Evolutionary conservation across 805 yeast genomes (phyloP).

Genomic region (Ogataea paraovalis): DNA sequence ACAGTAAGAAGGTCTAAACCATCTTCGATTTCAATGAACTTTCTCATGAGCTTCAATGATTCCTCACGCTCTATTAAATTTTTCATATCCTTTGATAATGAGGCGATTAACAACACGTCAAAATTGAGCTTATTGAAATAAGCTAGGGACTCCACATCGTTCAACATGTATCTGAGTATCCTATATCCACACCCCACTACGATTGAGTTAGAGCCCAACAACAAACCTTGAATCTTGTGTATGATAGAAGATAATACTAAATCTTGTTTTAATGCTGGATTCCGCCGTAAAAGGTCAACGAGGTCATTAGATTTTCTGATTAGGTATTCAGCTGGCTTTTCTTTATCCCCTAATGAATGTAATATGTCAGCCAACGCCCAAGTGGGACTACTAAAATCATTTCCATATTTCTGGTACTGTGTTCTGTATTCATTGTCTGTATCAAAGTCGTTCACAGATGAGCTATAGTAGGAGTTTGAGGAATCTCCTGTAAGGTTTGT

Average conservation of each 20-base stretch:
- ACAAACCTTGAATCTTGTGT: conserved; percentile 48
- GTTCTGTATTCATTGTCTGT: conserved; percentile 5
- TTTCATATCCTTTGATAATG: conserved; percentile 52
- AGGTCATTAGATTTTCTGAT: conserved; percentile 65
- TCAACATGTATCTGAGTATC: conserved; percentile 61
- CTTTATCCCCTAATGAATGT: conserved; percentile 50
- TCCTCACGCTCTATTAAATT: conserved; percentile 65
- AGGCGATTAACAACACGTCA: conserved; percentile 58
- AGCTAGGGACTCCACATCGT: conserved; percentile 50
- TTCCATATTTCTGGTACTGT: background rate
- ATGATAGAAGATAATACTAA: conserved; percentile 56
- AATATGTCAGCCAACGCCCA: conserved; percentile 63
- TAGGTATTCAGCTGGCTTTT: conserved; percentile 44
- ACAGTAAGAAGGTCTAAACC: conserved; percentile 52
- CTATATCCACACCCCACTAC: conserved; percentile 76
- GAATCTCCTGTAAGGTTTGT: conserved; percentile 17
- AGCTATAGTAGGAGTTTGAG: conserved; percentile 11
- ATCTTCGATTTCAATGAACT: conserved; percentile 49
- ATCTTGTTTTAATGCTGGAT: conserved; percentile 62
- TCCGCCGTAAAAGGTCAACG: conserved; percentile 48
- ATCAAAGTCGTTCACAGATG: conserved; percentile 12
- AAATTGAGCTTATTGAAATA: conserved; percentile 50
- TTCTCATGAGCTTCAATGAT: conserved; percentile 67
- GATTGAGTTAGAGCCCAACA: conserved; percentile 46
- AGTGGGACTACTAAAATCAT: conserved; percentile 39